Evolutionary conservation across 2,329 filamentous ascomycete genomes (phyloP), one percentile per base, ranked within the genome.

Genomic region (Colletotrichum sp.): DNA sequence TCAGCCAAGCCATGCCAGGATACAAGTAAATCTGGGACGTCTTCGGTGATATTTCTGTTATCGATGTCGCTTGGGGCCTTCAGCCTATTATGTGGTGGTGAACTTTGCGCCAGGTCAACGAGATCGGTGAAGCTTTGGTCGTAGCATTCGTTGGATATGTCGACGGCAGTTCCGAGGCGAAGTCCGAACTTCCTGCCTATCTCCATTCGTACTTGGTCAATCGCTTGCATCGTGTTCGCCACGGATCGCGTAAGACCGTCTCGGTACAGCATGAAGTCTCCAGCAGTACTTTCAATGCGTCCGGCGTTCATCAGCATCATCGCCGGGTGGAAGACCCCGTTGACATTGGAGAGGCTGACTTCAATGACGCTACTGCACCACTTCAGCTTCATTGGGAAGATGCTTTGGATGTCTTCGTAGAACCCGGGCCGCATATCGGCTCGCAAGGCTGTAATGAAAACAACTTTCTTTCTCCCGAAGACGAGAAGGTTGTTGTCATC

Each of bases 241-340:
- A 72, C 70, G 8, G 70, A 68, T 8, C 70, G 55, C 7, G 70
- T 68, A 8, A 72, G 55, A 18, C 70, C 70, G 52, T 72, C 70
- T 36, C 32, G 70, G 30, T 72, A 72, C 10, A 72, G 26, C 12
- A 72, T 28, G 9, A 72, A 72, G 15, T 62, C 70, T 8, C 70
- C 64, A 6, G 34, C 26, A 22, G 70, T 68, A 28, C 30, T 48
- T 22, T 72, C 70, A 65, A 72, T 68, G 12, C 70, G 64, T 6
- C 70, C 70, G 10, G 70, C 64, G n/a, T 72, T 72, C 70, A 72
- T 68, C n/a, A 72, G 26, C 64, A 72, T 72, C 70, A 72, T 72
- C 16, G 66, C 63, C 16, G 70, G 70, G 28, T 72, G 70, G 6
- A 72, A 72, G 7, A 72, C 70, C 26, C 70, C 70, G 70, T 72